phyloP scores from a whole-genome alignment of 148 eudicot species.

The Silene conica region DNA sequence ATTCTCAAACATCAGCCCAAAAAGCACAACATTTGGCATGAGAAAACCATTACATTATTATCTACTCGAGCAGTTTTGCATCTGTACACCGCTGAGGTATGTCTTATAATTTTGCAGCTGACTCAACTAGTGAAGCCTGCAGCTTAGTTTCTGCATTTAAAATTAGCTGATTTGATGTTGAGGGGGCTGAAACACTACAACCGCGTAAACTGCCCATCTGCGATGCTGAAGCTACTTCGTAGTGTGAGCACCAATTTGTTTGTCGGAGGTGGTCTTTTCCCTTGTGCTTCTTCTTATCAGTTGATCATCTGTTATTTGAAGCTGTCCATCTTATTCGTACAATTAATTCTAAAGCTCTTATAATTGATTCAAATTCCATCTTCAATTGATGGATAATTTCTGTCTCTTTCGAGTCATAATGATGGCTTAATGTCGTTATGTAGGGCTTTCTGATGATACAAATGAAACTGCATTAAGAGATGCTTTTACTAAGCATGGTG shows the following conservation, averaged over 20 bases:
- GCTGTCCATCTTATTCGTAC: too few relatives aligned
- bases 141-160: background rate
- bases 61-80: background rate
- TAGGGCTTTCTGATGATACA: constrained; percentile 72
- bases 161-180: constrained; percentile 18
- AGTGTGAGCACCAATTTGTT: constrained; percentile 39
- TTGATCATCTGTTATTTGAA: background rate
- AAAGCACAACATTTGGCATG: background rate
- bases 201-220: constrained; percentile 1
- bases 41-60: background rate
- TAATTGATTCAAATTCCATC: background rate
- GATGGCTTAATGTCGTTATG: background rate
- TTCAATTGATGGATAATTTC: background rate
- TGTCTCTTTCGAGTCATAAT: background rate
- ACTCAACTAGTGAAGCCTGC: background rate
- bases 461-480: constrained; percentile 57
- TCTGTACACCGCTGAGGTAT: background rate
- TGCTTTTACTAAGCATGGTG: constrained; percentile 57
- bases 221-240: constrained; percentile 25
- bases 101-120: constrained; percentile 12
- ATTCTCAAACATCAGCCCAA: too few relatives aligned
- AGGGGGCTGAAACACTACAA: background rate
- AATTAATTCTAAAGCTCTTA: too few relatives aligned
- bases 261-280: constrained; percentile 40
- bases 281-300: background rate